Evolutionary conservation across 164 flowering plant genomes (phyloP).

Genomic region (Macadamia integrifolia): DNA sequence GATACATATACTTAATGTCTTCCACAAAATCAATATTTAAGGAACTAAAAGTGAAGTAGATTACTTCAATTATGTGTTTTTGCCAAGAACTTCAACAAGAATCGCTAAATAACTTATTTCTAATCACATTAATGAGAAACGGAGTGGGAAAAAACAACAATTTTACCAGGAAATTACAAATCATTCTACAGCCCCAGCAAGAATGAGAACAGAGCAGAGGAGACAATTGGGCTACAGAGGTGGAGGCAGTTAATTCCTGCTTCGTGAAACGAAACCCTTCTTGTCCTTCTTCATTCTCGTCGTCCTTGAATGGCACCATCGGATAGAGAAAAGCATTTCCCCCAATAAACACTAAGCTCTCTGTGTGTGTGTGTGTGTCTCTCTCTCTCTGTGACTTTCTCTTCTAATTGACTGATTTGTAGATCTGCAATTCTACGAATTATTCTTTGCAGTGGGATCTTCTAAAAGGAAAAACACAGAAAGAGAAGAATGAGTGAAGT

Average conservation of each 20-base stretch:
- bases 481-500: background rate
- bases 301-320: too few relatives aligned
- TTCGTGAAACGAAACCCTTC: background rate
- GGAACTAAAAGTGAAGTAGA: too few relatives aligned
- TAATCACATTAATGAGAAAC: background rate
- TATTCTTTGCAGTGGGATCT: background rate
- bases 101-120: background rate
- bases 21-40: too few relatives aligned
- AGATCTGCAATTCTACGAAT: background rate
- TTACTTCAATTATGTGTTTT: too few relatives aligned
- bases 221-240: background rate
- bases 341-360: too few relatives aligned
- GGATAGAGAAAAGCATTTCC: too few relatives aligned
- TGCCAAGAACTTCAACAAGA: too few relatives aligned
- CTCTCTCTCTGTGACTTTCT: too few relatives aligned
- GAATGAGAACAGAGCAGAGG: background rate
- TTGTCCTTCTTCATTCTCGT: background rate
- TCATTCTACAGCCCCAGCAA: background rate
- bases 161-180: background rate
- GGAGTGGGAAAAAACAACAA: background rate
- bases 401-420: background rate
- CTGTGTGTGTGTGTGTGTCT: too few relatives aligned
- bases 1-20: too few relatives aligned
- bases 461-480: slow-evolving; percentile 14
- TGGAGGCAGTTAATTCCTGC: background rate